Evolutionary conservation across 192 early-diverging fungal species (phyloP), one percentile per base, ranked within the genome.

Genomic region (Coemansia sp.): DNA sequence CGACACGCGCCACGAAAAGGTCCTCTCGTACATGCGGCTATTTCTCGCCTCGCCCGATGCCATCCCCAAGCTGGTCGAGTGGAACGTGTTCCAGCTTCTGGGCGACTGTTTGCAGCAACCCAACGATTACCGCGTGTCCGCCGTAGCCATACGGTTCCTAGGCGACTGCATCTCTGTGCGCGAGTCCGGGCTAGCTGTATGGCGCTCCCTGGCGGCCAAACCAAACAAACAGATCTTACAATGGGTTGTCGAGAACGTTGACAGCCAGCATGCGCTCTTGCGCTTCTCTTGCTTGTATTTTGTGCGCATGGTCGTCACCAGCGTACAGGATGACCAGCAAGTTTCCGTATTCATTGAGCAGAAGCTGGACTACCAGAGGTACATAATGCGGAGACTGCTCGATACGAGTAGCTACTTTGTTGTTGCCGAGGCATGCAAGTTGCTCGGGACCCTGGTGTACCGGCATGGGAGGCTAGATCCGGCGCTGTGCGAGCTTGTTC

Each of bases 1-100:
- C 67, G 91, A 89, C 52, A 88, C 91, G 3, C 74, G 88, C 16
- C 86, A 92, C 71, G 91, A 92, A 71, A 89, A 89, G 70, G 86
- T 92, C 13, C 81, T 92, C 25, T 87, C 89, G 0, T 88, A 88
- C 60, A 71, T 91, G 70, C 56, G 60, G 13, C 64, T 75, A 13
- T 77, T 70, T 23, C 75, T 83, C 28, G 42, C n/a, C 2, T 55
- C 57, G 7, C 46, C 66, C 29, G 21, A 15, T 4, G 63, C 66
- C 3, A 64, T 61, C 0, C 35, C 20, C 23, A 48, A 57, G 35
- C 73, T 81, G 40, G 18, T 63, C 7, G 62, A 34, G 15, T 80
- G 78, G 78, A 30, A 64, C 21, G 30, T 43, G 3, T 29, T 71
- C 12, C 30, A 10, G 0, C 43, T 53, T 0, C 62, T 72, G 4